Evolutionary conservation across 805 yeast genomes (phyloP).

Genomic region (Zygotorulaspora sp.): DNA sequence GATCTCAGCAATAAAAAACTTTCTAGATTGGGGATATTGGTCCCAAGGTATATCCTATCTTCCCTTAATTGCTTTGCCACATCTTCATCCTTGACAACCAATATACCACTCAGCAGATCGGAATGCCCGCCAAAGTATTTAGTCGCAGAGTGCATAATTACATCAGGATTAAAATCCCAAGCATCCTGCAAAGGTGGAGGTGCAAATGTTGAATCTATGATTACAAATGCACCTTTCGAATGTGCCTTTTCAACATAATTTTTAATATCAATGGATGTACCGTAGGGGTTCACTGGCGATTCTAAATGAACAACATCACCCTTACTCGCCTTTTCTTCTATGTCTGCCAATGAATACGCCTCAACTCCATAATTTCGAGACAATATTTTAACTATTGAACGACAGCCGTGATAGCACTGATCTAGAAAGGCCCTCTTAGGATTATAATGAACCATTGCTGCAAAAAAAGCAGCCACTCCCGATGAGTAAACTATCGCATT

Average conservation of each 20-base stretch:
- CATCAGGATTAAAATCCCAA: conserved; percentile 76
- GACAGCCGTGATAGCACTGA: conserved; percentile 82
- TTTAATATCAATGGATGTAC: conserved; percentile 57
- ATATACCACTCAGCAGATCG: conserved; percentile 77
- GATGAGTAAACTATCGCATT: conserved; percentile 68
- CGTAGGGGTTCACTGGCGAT: conserved; percentile 85
- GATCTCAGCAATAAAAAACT: conserved; percentile 71
- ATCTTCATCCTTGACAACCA: conserved; percentile 56
- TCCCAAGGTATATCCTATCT: conserved; percentile 72
- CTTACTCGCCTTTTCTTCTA: conserved; percentile 42
- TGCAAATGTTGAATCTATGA: conserved; percentile 86
- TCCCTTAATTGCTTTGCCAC: conserved; percentile 44
- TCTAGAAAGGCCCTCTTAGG: conserved; percentile 76
- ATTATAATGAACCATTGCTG: conserved; percentile 60
- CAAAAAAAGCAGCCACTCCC: conserved; percentile 79
- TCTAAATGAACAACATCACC: conserved; percentile 83
- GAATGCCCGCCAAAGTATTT: conserved; percentile 96
- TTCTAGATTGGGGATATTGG: conserved; percentile 76
- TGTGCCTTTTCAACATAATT: conserved; percentile 69
- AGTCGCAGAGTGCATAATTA: conserved; percentile 90
- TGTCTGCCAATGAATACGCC: conserved; percentile 46
- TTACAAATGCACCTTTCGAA: conserved; percentile 62
- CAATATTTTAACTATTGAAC: conserved; percentile 60
- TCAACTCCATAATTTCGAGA: conserved; percentile 56
- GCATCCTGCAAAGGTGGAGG: conserved; percentile 88